Evolutionary conservation across 78 protist species (phyloP).

Genomic region (Capsaspora owczarzaki): DNA sequence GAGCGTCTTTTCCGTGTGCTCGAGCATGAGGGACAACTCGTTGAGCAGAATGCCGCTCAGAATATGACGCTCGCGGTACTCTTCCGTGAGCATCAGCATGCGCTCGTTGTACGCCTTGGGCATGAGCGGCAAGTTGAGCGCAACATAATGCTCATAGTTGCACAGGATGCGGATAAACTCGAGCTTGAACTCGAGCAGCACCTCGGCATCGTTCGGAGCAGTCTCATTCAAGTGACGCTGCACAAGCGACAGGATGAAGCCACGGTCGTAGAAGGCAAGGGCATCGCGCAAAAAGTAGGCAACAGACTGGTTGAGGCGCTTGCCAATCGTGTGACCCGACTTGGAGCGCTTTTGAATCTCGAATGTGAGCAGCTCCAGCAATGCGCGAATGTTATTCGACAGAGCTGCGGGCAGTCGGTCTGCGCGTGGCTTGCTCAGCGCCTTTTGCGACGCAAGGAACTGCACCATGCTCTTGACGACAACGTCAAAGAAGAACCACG

Average conservation of each 20-base stretch:
- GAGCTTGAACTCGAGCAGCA: not conserved
- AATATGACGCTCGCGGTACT: not conserved
- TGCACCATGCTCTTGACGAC: not conserved
- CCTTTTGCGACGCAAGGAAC: too few relatives aligned
- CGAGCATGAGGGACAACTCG: not conserved
- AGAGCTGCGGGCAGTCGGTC: too few relatives aligned
- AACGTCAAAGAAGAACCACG: constrained; percentile 4
- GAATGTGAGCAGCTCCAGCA: too few relatives aligned
- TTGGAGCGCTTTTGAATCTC: not conserved
- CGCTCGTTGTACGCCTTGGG: not conserved
- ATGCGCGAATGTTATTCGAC: too few relatives aligned
- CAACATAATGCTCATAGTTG: not conserved
- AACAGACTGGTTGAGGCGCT: constrained; percentile 4
- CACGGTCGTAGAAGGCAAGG: not conserved
- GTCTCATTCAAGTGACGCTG: not conserved
- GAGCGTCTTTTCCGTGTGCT: not conserved
- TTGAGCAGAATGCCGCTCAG: not conserved
- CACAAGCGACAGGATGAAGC: not conserved
- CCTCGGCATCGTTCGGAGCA: not conserved
- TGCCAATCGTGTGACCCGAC: not conserved
- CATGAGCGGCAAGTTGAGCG: not conserved
- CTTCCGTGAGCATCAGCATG: not conserved
- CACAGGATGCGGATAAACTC: not conserved
- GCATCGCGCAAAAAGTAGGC: constrained; percentile 5
- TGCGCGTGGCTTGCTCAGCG: too few relatives aligned